A percentile compares a stretch with the other conserved stretches of the same genome.
Evolutionary conservation across 306 rosid genomes (phyloP).

Genomic region (Urtica urens): DNA sequence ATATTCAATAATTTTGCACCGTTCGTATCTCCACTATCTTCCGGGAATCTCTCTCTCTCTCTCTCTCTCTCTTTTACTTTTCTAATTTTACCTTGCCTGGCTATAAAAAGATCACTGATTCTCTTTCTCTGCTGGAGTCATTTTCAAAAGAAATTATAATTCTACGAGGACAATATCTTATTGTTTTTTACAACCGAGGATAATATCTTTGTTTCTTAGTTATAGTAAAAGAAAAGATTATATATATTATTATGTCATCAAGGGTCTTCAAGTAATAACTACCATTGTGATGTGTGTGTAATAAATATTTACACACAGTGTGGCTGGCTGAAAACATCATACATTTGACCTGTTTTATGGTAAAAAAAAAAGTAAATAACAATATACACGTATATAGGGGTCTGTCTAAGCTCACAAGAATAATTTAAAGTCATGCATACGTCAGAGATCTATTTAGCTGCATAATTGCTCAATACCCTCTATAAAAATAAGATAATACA

Average conservation of each 20-base stretch:
- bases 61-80: background rate
- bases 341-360: too few species aligned
- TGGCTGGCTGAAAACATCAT: too few species aligned
- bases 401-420: background rate
- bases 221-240: too few species aligned
- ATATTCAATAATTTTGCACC: background rate
- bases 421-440: background rate
- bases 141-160: background rate
- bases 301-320: background rate
- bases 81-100: background rate
- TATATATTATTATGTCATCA: too few species aligned
- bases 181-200: too few species aligned
- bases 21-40: conserved; percentile 7
- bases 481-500: background rate
- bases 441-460: background rate
- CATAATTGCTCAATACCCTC: too few species aligned
- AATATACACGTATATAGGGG: background rate
- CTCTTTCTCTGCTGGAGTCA: background rate
- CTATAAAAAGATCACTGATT: background rate
- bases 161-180: background rate
- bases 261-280: too few species aligned
- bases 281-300: too few species aligned
- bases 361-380: too few species aligned
- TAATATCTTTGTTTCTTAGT: background rate
- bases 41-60: conserved; percentile 4